A percentile compares a stretch with the other conserved stretches of the same genome.
Conservation (phyloP, 768 basidiomycete species). For the Jaapia argillacea region DNA sequence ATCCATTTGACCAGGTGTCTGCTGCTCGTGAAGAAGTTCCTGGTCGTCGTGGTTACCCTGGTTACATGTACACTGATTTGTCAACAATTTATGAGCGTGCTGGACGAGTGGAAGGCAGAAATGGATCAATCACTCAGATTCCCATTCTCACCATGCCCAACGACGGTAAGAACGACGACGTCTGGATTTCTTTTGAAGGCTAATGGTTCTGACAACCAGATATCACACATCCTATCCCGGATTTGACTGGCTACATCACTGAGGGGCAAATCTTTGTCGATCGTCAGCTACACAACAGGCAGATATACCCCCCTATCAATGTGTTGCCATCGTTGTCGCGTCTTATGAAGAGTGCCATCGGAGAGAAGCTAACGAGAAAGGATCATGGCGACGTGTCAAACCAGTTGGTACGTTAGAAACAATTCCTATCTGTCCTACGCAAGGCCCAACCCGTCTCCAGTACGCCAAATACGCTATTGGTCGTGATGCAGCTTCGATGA, state of each 20-base stretch:
- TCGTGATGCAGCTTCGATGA: constrained; percentile 95
- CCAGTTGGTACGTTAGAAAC: constrained; percentile 64
- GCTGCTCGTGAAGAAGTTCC: constrained; percentile 99
- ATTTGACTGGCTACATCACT: constrained; percentile 98
- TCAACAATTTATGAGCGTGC: constrained; percentile 99
- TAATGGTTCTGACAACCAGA: constrained; percentile 35
- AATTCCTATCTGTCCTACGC: constrained; percentile 1
- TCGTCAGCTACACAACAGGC: constrained; percentile 91
- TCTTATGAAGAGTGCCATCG: constrained; percentile 99
- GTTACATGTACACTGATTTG: constrained; percentile 99
- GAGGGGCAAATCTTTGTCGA: constrained; percentile 99
- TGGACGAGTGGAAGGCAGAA: constrained; percentile 93
- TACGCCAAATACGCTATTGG: constrained; percentile 99
- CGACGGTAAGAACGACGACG: constrained; percentile 57
- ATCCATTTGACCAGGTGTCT: constrained; percentile 53
- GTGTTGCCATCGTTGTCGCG: constrained; percentile 97
- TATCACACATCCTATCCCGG: constrained; percentile 99
- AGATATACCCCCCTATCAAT: constrained; percentile 99
- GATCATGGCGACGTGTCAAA: constrained; percentile 99
- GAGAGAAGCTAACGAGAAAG: constrained; percentile 93
- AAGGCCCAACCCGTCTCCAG: too few relatives aligned
- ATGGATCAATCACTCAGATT: constrained; percentile 99
- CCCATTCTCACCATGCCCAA: constrained; percentile 99
- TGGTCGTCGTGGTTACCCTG: constrained; percentile 96
- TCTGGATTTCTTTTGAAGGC: constrained; percentile 1